A percentile compares a stretch with the other conserved stretches of the same genome.
These are phyloP conservation scores for Phytophthora hibernalis DNA, from an alignment of 352 stramenopile species.

Conservation along the genomic window DNA sequence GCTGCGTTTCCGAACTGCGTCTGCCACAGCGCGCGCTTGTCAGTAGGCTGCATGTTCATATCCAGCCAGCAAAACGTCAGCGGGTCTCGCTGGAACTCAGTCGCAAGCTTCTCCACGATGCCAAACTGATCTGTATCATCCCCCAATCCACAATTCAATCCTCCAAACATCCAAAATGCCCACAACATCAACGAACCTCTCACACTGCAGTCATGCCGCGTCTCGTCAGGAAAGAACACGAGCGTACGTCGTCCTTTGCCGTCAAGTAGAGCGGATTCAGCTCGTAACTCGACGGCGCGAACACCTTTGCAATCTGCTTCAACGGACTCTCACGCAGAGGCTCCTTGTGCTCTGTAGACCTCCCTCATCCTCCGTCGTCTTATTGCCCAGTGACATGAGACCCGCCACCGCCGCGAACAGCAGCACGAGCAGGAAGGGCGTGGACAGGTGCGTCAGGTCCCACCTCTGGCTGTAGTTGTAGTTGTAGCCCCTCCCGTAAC, in stretches of 20 bases:
- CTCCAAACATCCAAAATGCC: background rate
- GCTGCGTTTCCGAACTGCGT: conserved; percentile 46
- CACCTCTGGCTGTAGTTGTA: conserved; percentile 41
- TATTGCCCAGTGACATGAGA: conserved; percentile 50
- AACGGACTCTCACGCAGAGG: conserved; percentile 43
- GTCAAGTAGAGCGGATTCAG: conserved; percentile 75
- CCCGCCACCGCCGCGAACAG: conserved; percentile 53
- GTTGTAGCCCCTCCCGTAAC: conserved; percentile 10
- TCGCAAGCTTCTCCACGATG: conserved; percentile 67
- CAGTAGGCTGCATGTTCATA: conserved; percentile 34
- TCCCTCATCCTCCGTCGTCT: conserved; percentile 19
- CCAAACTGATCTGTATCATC: conserved; percentile 73
- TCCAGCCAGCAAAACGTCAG: conserved; percentile 86
- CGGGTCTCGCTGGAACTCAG: conserved; percentile 75
- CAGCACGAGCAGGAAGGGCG: conserved; percentile 59
- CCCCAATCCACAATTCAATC: background rate
- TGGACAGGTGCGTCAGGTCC: conserved; percentile 45
- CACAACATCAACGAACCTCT: conserved; percentile 43
- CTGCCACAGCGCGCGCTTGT: conserved; percentile 54
- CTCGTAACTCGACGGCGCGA: conserved; percentile 72
- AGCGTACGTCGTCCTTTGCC: conserved; percentile 59
- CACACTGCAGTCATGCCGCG: conserved; percentile 53
- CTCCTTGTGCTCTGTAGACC: conserved; percentile 5
- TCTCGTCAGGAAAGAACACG: conserved; percentile 69
- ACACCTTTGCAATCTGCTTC: conserved; percentile 66